Evolutionary conservation across 306 rosid genomes (phyloP).

Genomic region (Echinosophora koreensis): DNA sequence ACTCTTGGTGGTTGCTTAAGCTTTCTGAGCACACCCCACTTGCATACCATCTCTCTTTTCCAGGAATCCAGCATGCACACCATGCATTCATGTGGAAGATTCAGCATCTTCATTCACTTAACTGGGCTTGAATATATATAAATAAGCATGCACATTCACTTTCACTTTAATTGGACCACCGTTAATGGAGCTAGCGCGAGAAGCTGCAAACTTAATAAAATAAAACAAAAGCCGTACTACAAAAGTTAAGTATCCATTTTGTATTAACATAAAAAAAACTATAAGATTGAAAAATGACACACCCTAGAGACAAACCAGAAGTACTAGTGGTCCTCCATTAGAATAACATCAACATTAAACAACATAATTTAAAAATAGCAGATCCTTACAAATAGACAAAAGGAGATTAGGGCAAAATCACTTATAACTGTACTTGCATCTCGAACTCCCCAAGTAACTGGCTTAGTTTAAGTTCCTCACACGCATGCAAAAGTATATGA

Average conservation of each 20-base stretch:
- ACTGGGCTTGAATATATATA: neutral
- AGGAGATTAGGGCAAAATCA: neutral
- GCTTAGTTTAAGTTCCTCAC: slow-evolving; percentile 51
- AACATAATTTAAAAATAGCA: neutral
- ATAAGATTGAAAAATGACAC: neutral
- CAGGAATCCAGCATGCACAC: slow-evolving; percentile 41
- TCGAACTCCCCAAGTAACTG: slow-evolving; percentile 53
- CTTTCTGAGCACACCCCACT: slow-evolving; percentile 43
- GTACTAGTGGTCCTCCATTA: slow-evolving; percentile 47
- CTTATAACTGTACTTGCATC: slow-evolving; percentile 63
- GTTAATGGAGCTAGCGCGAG: neutral
- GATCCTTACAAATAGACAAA: slow-evolving; percentile 13
- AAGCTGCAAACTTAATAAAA: neutral
- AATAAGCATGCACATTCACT: slow-evolving; percentile 7
- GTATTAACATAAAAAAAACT: slow-evolving; percentile 8
- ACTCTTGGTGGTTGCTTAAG: slow-evolving; percentile 8
- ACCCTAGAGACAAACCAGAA: neutral
- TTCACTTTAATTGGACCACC: slow-evolving; percentile 26
- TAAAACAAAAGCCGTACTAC: neutral
- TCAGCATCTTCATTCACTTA: neutral
- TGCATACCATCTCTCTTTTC: slow-evolving; percentile 11
- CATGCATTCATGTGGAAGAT: slow-evolving; percentile 44
- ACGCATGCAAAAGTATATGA: slow-evolving; percentile 45
- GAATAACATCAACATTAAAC: slow-evolving; percentile 32
- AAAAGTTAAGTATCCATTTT: slow-evolving; percentile 21